phyloP scores from a whole-genome alignment of 1,284 basidiomycete genomes.

The Rhodotorula sp. region DNA sequence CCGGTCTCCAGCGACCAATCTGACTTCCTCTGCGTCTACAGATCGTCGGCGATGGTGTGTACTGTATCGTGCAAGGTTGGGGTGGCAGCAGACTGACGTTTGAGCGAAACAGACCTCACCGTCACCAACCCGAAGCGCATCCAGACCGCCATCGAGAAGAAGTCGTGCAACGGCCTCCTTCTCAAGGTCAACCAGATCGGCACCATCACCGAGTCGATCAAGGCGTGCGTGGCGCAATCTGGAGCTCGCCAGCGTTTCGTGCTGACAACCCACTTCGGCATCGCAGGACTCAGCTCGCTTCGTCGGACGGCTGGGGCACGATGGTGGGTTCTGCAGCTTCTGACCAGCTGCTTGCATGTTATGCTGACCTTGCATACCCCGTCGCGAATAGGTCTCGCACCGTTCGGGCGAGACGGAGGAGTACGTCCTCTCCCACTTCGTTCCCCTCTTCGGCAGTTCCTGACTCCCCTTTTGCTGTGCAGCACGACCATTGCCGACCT shows the following conservation, averaged over 20 bases:
- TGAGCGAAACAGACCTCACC: no score
- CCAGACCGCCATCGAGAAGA: conserved; percentile 99
- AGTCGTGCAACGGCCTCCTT: conserved; percentile 97
- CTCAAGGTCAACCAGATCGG: conserved; percentile 99
- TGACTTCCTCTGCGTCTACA: no score
- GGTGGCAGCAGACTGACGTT: no score
- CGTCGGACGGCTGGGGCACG: conserved; percentile 97
- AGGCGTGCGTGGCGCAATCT: no score
- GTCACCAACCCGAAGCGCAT: conserved; percentile 98
- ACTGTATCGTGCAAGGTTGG: no score
- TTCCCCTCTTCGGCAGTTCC: not conserved
- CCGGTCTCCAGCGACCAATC: no score
- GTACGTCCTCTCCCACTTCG: conserved; percentile 5
- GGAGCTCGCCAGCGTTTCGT: conserved; percentile 48
- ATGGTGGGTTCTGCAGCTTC: conserved; percentile 61
- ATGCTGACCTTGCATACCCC: not conserved
- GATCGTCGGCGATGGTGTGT: conserved; percentile 65
- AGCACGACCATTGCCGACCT: conserved; percentile 98
- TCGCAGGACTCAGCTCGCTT: conserved; percentile 77
- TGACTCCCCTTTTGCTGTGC: conserved; percentile 60
- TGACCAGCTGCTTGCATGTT: not conserved
- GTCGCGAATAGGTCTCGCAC: conserved; percentile 63
- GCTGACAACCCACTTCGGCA: not conserved
- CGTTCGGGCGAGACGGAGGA: conserved; percentile 78
- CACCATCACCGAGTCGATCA: conserved; percentile 58